Base-by-base conservation (phyloP, 2,329 filamentous ascomycete genomes). In the Claviceps sp. region DNA sequence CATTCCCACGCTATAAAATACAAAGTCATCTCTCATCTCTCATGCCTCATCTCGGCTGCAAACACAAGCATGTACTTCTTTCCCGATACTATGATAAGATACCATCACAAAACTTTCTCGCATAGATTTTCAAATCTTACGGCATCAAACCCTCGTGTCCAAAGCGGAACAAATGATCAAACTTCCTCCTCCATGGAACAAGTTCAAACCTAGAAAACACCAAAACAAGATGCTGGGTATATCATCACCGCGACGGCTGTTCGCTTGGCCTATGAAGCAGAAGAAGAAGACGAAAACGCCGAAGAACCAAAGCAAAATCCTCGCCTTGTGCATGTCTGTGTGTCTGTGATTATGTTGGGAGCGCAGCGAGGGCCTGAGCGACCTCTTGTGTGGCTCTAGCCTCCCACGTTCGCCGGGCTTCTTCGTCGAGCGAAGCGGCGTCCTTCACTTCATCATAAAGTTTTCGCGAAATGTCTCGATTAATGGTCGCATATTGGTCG, bases 401-500 rank as follows among this genome's bases (percentile, higher is more conserved):
- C 69, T 94, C 86, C 77, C 88, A 88, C 47, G 76, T 77, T 57
- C 78, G 78, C 53, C 82, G 78, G 52, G 80, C 79, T 30, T 81
- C 78, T 22, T 84, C 76, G 60, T 86, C 79, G 34, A 93, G 74
- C 24, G 73, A 68, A 20, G 74, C 69, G 14, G 74, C 73, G 55
- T 75, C 71, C 47, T 72, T 72, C 46, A 79, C 73, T 55, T 81
- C 77, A 57, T 82, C 88, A 68, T 98, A 98, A 54, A 98, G 73
- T 70, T 85, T 86, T 53, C 88, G 84, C 43, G 88, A 96, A 37
- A 97, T 83, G 55, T 86, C 84, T 56, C 89, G 84, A 64, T 97
- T 97, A 68, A 97, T 95, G 52, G 82, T 81, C 2, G 88, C 91
- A 66, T 95, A 98, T 67, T 96, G 85, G 54, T 95, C 87, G 59